A percentile compares a stretch with the other conserved stretches of the same genome.
These are phyloP conservation scores for Alloteropsis semialata DNA, from an alignment of 176 grass and related monocot species.

Conservation along the genomic window DNA sequence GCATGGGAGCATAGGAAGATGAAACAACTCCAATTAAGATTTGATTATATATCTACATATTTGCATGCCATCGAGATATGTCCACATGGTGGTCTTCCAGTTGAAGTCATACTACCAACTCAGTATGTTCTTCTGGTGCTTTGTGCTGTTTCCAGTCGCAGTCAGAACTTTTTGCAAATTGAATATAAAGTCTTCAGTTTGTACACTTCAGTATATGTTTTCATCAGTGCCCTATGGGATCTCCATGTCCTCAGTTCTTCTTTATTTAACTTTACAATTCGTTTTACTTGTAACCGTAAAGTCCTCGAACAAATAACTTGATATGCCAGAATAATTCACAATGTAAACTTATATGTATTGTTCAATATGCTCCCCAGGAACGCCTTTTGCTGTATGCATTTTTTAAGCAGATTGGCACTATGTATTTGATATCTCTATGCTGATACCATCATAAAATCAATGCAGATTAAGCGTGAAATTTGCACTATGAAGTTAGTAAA, in stretches of 20 bases:
- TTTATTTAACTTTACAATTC: conserved; percentile 6
- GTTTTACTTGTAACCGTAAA: neutral
- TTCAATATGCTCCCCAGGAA: conserved; percentile 11
- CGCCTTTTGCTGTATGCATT: neutral
- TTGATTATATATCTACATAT: conserved; percentile 33
- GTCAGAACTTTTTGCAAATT: conserved; percentile 32
- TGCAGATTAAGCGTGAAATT: conserved; percentile 98
- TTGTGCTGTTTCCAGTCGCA: conserved; percentile 26
- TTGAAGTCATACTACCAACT: conserved; percentile 38
- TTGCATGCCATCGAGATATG: conserved; percentile 26
- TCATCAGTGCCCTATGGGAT: neutral
- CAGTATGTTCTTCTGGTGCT: conserved; percentile 34
- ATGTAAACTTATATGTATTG: neutral
- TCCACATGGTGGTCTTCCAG: conserved; percentile 37
- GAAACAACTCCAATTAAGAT: conserved; percentile 40
- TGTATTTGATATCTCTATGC: conserved; percentile 7
- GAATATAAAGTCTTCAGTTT: neutral
- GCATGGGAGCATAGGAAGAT: conserved; percentile 47
- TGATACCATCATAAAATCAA: conserved; percentile 28
- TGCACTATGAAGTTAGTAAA: conserved; percentile 96
- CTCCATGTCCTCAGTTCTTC: neutral
- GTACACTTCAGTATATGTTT: conserved; percentile 6
- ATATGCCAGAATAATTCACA: neutral
- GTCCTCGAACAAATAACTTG: neutral
- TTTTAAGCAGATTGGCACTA: neutral